phyloP scores from a whole-genome alignment of 139 green algal genomes.

The Volvox africanus region DNA sequence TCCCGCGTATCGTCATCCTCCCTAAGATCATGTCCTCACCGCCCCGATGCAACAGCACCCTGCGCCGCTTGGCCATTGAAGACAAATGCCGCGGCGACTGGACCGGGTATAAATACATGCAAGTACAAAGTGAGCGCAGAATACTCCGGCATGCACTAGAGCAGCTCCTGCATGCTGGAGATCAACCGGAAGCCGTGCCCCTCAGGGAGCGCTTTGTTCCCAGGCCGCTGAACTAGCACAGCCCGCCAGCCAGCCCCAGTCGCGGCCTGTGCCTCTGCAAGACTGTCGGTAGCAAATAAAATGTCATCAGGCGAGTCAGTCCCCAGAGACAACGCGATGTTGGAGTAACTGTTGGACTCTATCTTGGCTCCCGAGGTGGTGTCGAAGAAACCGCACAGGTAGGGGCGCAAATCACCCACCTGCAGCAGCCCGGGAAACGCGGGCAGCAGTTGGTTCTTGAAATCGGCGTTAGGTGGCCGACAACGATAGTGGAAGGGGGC shows the following conservation, averaged over 20 bases:
- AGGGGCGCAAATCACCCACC: constrained; percentile 88
- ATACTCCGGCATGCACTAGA: constrained; percentile 1
- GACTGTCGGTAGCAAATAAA: constrained; percentile 91
- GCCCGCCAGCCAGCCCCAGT: constrained; percentile 81
- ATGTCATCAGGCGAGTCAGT: constrained; percentile 72
- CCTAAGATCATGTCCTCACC: too few relatives aligned
- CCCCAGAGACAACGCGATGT: constrained; percentile 90
- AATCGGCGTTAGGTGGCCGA: too few relatives aligned
- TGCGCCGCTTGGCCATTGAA: too few relatives aligned
- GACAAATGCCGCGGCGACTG: too few relatives aligned
- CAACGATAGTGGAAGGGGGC: too few relatives aligned
- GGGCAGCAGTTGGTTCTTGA: too few relatives aligned
- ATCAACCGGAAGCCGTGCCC: constrained; percentile 73
- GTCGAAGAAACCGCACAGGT: constrained; percentile 96
- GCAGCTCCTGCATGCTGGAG: constrained; percentile 66
- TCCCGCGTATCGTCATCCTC: constrained; percentile 94
- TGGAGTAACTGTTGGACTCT: constrained; percentile 77
- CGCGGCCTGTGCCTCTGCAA: constrained; percentile 88
- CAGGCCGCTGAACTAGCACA: constrained; percentile 81
- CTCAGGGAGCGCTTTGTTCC: constrained; percentile 82
- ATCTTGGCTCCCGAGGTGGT: constrained; percentile 87
- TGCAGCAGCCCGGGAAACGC: constrained; percentile 31
- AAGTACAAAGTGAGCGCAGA: too few relatives aligned
- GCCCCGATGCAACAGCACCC: too few relatives aligned
- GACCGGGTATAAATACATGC: too few relatives aligned